Evolutionary conservation across 2,329 filamentous ascomycete genomes (phyloP).

Genomic region (Epichloe sibirici): DNA sequence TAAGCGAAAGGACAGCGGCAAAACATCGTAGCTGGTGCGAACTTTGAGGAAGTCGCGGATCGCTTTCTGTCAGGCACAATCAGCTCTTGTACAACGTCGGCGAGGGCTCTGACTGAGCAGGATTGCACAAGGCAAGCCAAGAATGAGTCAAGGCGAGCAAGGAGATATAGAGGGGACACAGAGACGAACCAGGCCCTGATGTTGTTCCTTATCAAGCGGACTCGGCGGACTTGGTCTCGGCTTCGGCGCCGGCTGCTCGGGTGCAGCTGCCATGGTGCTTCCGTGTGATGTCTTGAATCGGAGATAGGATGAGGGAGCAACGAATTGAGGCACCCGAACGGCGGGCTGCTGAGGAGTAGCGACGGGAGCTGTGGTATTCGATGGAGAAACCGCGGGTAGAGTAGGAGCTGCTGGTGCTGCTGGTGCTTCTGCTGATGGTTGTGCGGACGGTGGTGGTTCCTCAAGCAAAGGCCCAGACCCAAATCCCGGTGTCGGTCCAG

Average conservation of each 20-base stretch:
- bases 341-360: conserved; percentile 8
- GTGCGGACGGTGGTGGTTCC: conserved; percentile 1
- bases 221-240: conserved; percentile 28
- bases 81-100: conserved; percentile 3
- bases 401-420: background rate
- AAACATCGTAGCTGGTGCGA: conserved; percentile 92
- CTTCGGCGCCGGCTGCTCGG: conserved; percentile 8
- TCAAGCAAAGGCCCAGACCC: conserved; percentile 4
- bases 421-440: background rate
- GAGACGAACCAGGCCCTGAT: conserved; percentile 54
- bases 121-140: background rate
- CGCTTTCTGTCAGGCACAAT: conserved; percentile 48
- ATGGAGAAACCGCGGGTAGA: background rate
- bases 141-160: background rate
- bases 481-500: background rate
- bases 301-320: conserved; percentile 49
- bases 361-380: background rate
- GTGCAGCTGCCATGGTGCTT: conserved; percentile 21
- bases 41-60: conserved; percentile 94
- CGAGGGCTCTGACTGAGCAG: background rate
- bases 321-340: conserved; percentile 38
- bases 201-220: conserved; percentile 62
- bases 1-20: conserved; percentile 89
- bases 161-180: background rate
- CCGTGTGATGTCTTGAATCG: conserved; percentile 24